Percentiles rank a stretch among this genome's conserved stretches.
Conservation (phyloP, 108 stramenopile genomes). For the Skeletonema costatum region DNA sequence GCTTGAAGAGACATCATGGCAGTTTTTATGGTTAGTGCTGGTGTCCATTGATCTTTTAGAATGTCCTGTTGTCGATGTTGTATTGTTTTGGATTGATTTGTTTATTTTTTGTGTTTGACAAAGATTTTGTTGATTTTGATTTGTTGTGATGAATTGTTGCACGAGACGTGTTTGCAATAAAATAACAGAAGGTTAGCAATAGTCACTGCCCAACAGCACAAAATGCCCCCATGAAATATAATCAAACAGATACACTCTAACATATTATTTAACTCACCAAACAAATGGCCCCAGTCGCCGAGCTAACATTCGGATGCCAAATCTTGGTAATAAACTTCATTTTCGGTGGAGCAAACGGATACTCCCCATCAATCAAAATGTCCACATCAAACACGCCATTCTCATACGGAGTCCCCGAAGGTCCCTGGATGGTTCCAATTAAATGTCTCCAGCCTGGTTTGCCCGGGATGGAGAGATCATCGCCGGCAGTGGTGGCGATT, state of each 20-base stretch:
- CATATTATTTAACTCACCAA: conserved; percentile 55
- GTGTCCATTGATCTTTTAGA: conserved; percentile 97
- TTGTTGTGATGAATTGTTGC: not conserved
- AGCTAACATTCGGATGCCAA: conserved; percentile 97
- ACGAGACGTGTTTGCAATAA: not conserved
- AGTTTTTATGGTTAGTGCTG: conserved; percentile 97
- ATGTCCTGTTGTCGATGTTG: conserved; percentile 77
- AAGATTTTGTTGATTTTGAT: not conserved
- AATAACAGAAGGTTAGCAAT: not conserved
- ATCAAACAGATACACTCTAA: too few species aligned
- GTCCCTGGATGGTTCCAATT: conserved; percentile 71
- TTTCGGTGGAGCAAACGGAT: conserved; percentile 95
- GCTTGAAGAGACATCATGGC: conserved; percentile 92
- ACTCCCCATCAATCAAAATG: conserved; percentile 79
- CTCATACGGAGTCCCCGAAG: conserved; percentile 79
- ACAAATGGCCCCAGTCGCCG: conserved; percentile 97
- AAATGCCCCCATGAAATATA: not conserved
- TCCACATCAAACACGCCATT: conserved; percentile 81
- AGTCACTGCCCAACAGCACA: not conserved
- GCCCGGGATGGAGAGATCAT: conserved; percentile 15
- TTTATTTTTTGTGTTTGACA: not conserved
- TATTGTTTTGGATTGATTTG: not conserved
- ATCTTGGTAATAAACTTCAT: conserved; percentile 95
- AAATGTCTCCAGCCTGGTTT: conserved; percentile 55
- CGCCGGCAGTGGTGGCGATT: conserved; percentile 15